phyloP scores from a whole-genome alignment of 345 rosid species.

The Populus deltoides region DNA sequence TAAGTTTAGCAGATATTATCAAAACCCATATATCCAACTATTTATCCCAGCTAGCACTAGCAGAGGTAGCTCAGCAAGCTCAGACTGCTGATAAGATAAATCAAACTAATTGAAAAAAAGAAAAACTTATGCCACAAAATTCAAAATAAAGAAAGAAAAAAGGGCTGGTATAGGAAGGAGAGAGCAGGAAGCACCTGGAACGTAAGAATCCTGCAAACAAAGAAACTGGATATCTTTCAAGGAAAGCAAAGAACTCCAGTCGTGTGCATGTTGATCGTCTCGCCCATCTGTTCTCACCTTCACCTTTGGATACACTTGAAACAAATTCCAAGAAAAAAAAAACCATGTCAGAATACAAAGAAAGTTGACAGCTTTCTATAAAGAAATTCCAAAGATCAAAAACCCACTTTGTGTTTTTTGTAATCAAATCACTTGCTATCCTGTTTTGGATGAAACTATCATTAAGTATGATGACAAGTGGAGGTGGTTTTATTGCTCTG shows the following conservation, averaged over 20 bases:
- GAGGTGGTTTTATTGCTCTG: conserved; percentile 1
- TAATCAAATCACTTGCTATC: neutral
- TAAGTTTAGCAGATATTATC: neutral
- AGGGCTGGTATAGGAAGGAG: neutral
- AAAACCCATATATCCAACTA: neutral
- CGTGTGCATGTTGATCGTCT: conserved; percentile 24
- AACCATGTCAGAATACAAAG: conserved; percentile 16
- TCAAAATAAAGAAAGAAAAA: neutral
- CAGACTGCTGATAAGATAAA: neutral
- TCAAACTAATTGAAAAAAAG: neutral
- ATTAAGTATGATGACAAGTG: neutral
- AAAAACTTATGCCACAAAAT: neutral
- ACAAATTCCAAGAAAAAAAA: neutral
- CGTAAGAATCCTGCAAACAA: conserved; percentile 40
- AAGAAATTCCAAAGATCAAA: conserved; percentile 7
- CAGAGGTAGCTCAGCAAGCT: neutral
- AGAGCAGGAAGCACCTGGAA: conserved; percentile 33
- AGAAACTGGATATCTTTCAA: conserved; percentile 50
- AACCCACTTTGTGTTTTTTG: conserved; percentile 10
- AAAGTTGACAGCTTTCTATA: neutral
- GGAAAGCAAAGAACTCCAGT: conserved; percentile 40
- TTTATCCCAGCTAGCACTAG: neutral
- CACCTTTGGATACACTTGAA: conserved; percentile 64
- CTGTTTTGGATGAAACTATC: neutral
- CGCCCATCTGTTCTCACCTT: conserved; percentile 38